Percentiles rank a stretch among this genome's conserved stretches.
These are phyloP conservation scores for Mycena venus DNA, from an alignment of 768 basidiomycete genomes.

Conservation along the genomic window DNA sequence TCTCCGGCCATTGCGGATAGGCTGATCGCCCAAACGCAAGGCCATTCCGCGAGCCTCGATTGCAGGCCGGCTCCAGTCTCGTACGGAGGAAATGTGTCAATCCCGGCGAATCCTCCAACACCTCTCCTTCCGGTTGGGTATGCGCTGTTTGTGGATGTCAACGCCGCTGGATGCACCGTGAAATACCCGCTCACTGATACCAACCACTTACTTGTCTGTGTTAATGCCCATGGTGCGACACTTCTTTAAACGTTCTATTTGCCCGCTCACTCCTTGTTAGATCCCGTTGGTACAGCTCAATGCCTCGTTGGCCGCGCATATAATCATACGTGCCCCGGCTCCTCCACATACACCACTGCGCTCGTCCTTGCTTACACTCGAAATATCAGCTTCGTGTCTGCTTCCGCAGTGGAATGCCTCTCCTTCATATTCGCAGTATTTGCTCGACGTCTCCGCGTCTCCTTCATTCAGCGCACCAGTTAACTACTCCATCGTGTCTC, in stretches of 20 bases:
- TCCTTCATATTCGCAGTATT: constrained; percentile 7
- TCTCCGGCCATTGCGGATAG: neutral
- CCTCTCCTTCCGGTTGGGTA: neutral
- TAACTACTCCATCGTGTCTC: neutral
- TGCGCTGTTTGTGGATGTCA: neutral
- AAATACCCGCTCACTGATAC: constrained; percentile 3
- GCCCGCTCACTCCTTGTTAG: neutral
- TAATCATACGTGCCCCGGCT: constrained; percentile 28
- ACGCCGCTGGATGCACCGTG: constrained; percentile 1
- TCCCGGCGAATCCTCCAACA: neutral
- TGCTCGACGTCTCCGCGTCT: neutral
- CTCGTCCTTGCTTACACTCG: neutral
- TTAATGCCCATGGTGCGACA: neutral
- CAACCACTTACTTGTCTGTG: neutral
- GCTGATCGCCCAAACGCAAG: neutral
- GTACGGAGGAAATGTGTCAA: constrained; percentile 11
- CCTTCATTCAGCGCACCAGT: neutral
- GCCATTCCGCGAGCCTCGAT: constrained; percentile 12
- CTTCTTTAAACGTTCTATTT: neutral
- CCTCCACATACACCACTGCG: neutral
- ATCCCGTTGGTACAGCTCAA: neutral
- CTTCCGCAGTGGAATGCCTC: constrained; percentile 5
- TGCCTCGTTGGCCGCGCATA: constrained; percentile 8
- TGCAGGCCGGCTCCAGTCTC: neutral
- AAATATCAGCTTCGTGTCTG: neutral